These are phyloP conservation scores for Penicillium sp. DNA, from an alignment of 2,329 filamentous ascomycete species.

Conservation along the genomic window DNA sequence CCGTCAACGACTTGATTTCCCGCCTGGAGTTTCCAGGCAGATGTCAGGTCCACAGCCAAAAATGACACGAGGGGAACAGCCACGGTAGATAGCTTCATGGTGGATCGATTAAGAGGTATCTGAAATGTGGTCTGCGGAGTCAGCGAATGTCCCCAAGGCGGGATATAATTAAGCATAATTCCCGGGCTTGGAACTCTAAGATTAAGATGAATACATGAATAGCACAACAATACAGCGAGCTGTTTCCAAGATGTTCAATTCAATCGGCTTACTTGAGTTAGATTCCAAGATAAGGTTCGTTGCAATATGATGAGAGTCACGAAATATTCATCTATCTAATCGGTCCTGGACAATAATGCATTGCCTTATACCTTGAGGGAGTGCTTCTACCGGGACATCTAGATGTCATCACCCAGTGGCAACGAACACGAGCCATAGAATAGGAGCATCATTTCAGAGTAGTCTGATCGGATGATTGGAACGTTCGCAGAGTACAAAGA, in stretches of 20 bases:
- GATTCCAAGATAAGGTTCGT: background rate
- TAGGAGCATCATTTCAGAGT: background rate
- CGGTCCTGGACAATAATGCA: background rate
- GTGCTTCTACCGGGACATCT: background rate
- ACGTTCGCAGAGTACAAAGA: background rate
- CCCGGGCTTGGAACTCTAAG: background rate
- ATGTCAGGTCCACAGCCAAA: background rate
- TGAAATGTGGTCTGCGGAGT: background rate
- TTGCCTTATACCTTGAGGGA: background rate
- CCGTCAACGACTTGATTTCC: conserved; percentile 2
- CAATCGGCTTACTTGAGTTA: background rate
- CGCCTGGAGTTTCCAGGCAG: conserved; percentile 7
- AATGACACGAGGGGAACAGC: background rate
- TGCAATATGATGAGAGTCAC: background rate
- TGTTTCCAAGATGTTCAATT: background rate
- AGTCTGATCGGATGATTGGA: background rate
- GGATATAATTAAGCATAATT: background rate
- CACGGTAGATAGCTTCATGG: background rate
- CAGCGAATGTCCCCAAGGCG: background rate
- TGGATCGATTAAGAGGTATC: background rate
- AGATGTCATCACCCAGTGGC: background rate
- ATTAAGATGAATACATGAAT: background rate
- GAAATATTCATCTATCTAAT: background rate
- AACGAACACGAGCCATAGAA: background rate
- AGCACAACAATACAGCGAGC: background rate